Conservation (phyloP, 306 rosid genomes). For the Begonia fuchsioides region DNA sequence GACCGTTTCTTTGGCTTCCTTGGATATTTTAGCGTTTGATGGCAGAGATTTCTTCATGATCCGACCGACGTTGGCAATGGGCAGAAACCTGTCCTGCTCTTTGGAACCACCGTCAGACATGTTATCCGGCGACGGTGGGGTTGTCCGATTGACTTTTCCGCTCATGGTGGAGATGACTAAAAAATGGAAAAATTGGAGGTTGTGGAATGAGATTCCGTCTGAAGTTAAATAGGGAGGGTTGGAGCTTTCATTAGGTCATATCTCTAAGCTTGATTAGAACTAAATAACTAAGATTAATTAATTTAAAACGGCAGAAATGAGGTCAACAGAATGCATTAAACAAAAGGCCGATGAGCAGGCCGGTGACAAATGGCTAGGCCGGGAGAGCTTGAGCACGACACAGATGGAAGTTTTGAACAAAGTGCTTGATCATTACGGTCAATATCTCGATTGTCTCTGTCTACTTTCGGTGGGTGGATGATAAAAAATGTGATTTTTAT, state of each 20-base stretch:
- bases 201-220: constrained; percentile 13
- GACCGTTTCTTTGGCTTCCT: constrained; percentile 72
- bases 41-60: constrained; percentile 81
- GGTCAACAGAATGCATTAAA: too few species aligned
- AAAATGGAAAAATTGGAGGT: constrained; percentile 7
- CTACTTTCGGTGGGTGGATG: too few species aligned
- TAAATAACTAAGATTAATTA: too few species aligned
- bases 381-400: too few species aligned
- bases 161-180: constrained; percentile 19
- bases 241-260: constrained; percentile 9
- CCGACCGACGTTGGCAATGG: constrained; percentile 76
- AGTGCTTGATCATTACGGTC: too few species aligned
- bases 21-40: constrained; percentile 68
- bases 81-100: constrained; percentile 77
- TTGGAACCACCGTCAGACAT: constrained; percentile 43
- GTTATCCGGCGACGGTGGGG: constrained; percentile 59
- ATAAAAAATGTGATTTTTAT: too few species aligned
- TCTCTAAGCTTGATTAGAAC: too few species aligned
- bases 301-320: too few species aligned
- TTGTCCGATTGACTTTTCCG: constrained; percentile 37
- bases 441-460: too few species aligned
- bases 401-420: too few species aligned
- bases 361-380: constrained; percentile 20
- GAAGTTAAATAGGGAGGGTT: constrained; percentile 1
- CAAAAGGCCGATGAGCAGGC: neutral